Evolutionary conservation across 306 rosid species (phyloP), one percentile per base, ranked within the genome.

Genomic region (Vigna radiata): DNA sequence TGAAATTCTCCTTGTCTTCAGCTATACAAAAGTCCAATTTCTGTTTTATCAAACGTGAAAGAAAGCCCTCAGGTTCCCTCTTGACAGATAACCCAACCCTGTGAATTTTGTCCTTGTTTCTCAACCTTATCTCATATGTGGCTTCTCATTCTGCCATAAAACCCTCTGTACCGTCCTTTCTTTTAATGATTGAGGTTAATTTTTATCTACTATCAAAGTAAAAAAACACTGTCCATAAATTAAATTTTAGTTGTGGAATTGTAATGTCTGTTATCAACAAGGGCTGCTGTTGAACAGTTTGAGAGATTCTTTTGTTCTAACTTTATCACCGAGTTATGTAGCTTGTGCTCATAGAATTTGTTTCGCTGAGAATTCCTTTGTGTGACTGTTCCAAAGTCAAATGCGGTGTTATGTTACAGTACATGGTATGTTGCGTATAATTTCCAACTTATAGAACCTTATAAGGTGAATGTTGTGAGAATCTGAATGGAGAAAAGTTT

Each of bases 11-110:
- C 70, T 54, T 63, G 89, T 77, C 95, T 89, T 89, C 79, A 70
- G 63, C 79, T 74, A 72, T 67, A 86, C 90, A 83, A 89, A 89
- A 88, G 89, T 83, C 87, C 82, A 79, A 79, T 70, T 56, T 71
- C 82, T 79, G 63, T 87, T 81, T 63, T 60, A 59, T 77, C 86
- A 75, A 23, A 48, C n/a, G 19, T 29, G 43, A n/a, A 47, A 78
- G 44, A 47, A 71, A 37, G 14, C 36, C 77, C 31, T 48, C 67
- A 17, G 23, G 62, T 72, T 43, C 72, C 55, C 49, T 72, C 59
- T 2, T 53, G 76, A 15, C 39, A 72, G 25, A 75, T 75, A 74
- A 76, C 77, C 67, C 80, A 71, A 60, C 46, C 81, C 59, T 56
- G 17, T 17, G 4, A 70, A 16, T 53, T 71, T 69, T 79, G 74